Percentiles rank a stretch among this genome's conserved stretches.
Evolutionary conservation across 176 grass and related monocot species (phyloP).

Genomic region (Paspalum notatum): DNA sequence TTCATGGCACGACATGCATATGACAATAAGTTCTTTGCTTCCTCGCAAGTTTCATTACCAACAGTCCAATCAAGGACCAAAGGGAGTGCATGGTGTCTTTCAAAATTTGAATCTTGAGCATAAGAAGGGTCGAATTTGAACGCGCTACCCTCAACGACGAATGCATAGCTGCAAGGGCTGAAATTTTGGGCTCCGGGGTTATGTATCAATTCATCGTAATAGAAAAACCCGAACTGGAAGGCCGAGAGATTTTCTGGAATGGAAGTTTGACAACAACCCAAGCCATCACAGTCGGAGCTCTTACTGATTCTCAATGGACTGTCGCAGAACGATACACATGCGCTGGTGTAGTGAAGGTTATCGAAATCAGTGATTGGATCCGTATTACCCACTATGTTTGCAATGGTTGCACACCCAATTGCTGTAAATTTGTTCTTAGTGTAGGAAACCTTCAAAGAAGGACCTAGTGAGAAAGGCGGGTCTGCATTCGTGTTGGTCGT

Average conservation of each 20-base stretch:
- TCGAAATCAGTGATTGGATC: background rate
- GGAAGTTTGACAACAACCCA: background rate
- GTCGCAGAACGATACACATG: background rate
- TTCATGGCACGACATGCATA: background rate
- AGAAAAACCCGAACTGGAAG: background rate
- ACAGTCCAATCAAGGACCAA: background rate
- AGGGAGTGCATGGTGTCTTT: background rate
- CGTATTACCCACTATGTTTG: background rate
- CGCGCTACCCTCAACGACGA: background rate
- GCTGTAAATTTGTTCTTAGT: slow-evolving; percentile 7
- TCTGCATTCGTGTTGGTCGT: background rate
- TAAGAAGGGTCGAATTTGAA: background rate
- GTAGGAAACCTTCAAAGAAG: background rate
- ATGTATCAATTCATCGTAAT: background rate
- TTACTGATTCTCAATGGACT: background rate
- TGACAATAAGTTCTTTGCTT: background rate
- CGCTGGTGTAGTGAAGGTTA: background rate
- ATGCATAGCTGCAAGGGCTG: background rate
- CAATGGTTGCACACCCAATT: background rate
- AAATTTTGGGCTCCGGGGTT: background rate
- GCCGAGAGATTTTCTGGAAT: background rate
- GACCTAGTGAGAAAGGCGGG: background rate
- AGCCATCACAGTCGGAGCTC: background rate
- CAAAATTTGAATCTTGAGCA: background rate
- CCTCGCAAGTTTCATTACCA: background rate